Evolutionary conservation across 169 alveolate species (phyloP), one percentile per base, ranked within the genome.

Genomic region (Plasmodium fragile): DNA sequence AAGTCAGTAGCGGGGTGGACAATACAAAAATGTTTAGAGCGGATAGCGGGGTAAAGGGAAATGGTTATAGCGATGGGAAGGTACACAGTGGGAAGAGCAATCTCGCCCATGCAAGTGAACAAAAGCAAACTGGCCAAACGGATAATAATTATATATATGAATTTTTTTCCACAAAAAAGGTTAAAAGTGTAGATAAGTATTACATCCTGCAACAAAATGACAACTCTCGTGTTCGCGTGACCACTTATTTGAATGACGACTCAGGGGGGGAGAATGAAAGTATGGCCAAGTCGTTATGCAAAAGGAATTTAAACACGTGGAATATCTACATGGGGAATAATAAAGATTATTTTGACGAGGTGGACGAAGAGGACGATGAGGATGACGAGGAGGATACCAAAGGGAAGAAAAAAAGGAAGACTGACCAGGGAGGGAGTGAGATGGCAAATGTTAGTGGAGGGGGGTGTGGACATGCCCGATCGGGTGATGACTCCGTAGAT

Each of bases 291-390:
- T 89, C 94, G 4, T 65, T 89, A 55, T 45, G 81, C n/a, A 89
- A 89, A 78, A 87, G 71, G 70, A 89, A 89, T 78, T 34, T 89
- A 77, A 89, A 89, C 22, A 59, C 89, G 13, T 89, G 94, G 94
- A 89, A 89, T 78, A 78, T 89, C 13, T 78, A 71, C 81, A 18
- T 79, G 18, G 94, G 94, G 16, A 89, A 89, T 78, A 77, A 89
- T 77, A 36, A 89, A 4, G 81, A 89, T 22, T 89, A 78, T 49
- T 89, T 89, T 89, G 94, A 89, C 16, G 94, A 73, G 7, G 59
- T 1, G 4, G 45, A 73, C 13, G 82, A 73, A 10, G 45, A 73
- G 5, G 49, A 30, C 8, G 45, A 39, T 6, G 82, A 89, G 3
- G 84, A 72, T 22, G 94, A 85, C 0, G 83, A 59, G n/a, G 92